Percentiles rank a stretch among this genome's conserved stretches.
phyloP scores from a whole-genome alignment of 1,139 yeast species.

The Sugiyamaella grinbergsii region DNA sequence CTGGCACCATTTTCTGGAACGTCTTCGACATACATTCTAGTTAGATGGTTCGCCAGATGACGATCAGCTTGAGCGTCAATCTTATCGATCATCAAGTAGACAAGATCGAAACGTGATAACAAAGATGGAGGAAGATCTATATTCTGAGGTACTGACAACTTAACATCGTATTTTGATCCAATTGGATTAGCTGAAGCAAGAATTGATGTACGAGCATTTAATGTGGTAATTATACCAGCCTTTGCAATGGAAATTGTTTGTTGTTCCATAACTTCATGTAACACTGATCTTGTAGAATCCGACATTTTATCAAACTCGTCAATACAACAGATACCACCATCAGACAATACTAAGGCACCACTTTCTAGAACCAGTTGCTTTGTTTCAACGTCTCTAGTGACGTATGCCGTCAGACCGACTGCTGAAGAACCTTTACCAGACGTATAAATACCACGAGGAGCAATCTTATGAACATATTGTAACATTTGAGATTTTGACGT shows the following conservation, averaged over 20 bases:
- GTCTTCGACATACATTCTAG: slow-evolving; percentile 91
- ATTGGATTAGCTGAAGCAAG: slow-evolving; percentile 98
- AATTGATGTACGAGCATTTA: slow-evolving; percentile 94
- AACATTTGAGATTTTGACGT: slow-evolving; percentile 93
- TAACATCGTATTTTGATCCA: slow-evolving; percentile 90
- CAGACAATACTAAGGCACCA: slow-evolving; percentile 95
- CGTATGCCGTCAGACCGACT: slow-evolving; percentile 96
- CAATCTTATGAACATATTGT: slow-evolving; percentile 93
- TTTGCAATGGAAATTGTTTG: slow-evolving; percentile 97
- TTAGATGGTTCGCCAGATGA: slow-evolving; percentile 84
- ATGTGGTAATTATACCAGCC: slow-evolving; percentile 95
- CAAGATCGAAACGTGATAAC: slow-evolving; percentile 90
- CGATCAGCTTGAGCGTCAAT: slow-evolving; percentile 87
- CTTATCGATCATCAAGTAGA: slow-evolving; percentile 85
- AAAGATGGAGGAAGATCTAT: slow-evolving; percentile 96
- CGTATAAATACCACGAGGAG: slow-evolving; percentile 97
- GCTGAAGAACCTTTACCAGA: slow-evolving; percentile 99
- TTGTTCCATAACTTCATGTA: slow-evolving; percentile 99
- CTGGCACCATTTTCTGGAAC: slow-evolving; percentile 70
- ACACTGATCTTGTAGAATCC: slow-evolving; percentile 88
- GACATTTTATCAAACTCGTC: slow-evolving; percentile 99
- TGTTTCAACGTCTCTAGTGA: slow-evolving; percentile 92
- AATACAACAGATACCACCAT: slow-evolving; percentile 98
- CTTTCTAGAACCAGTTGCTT: slow-evolving; percentile 90
- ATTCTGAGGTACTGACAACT: slow-evolving; percentile 88